Percentiles rank a stretch among this genome's conserved stretches.
Conservation (phyloP, 225 moss, liverwort and hornwort genomes). For the Ulota crispa region DNA sequence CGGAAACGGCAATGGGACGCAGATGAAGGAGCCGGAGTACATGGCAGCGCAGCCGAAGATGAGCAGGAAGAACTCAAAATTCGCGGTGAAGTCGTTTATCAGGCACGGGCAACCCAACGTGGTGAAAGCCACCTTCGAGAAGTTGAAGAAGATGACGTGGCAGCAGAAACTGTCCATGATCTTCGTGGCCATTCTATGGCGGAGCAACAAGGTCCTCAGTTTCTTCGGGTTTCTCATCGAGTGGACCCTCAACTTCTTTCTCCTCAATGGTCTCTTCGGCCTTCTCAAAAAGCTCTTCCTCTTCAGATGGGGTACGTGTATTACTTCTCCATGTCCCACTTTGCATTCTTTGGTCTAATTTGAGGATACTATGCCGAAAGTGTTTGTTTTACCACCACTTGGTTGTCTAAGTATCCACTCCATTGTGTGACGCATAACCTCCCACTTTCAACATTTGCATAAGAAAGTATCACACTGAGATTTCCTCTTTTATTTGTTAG, state of each 20-base stretch:
- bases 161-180: conserved; percentile 41
- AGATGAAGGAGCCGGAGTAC: conserved; percentile 11
- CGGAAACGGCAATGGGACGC: not conserved
- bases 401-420: too few species aligned
- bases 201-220: conserved; percentile 1
- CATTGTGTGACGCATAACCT: too few species aligned
- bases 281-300: conserved; percentile 17
- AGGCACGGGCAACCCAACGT: conserved; percentile 30
- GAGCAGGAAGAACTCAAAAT: not conserved
- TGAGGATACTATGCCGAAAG: too few species aligned
- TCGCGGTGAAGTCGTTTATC: not conserved
- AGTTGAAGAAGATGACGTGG: conserved; percentile 11
- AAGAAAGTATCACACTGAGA: too few species aligned
- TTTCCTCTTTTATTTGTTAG: too few species aligned
- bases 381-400: too few species aligned
- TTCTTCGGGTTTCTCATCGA: conserved; percentile 30
- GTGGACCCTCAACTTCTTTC: conserved; percentile 40
- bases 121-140: not conserved
- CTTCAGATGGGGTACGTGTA: conserved; percentile 43
- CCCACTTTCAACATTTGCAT: too few species aligned
- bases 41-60: conserved; percentile 38
- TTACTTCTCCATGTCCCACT: not conserved
- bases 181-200: conserved; percentile 22
- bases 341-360: not conserved
- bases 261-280: conserved; percentile 29